Conservation (phyloP, 1,139 yeast genomes). For the Sugiyamaella neomexicana region DNA sequence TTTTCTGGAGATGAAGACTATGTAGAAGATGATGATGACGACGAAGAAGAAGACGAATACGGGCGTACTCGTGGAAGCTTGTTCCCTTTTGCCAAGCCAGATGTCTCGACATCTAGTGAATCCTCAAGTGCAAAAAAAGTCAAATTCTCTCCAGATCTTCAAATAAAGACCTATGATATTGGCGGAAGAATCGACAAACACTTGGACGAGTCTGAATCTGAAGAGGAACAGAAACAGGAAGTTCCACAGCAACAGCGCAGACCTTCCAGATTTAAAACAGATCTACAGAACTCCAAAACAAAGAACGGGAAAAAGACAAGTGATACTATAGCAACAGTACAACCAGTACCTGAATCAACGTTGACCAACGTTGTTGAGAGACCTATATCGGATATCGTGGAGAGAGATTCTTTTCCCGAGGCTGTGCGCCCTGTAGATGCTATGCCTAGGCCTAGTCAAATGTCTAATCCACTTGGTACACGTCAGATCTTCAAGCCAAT, state of each 20-base stretch:
- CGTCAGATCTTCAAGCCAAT: conserved; percentile 4
- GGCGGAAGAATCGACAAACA: conserved; percentile 14
- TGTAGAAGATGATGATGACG: conserved; percentile 39
- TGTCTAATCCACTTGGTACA: not conserved
- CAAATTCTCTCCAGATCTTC: conserved; percentile 38
- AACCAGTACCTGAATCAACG: conserved; percentile 20
- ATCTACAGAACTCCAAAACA: conserved; percentile 11
- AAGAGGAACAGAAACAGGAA: conserved; percentile 18
- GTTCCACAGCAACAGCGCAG: conserved; percentile 19
- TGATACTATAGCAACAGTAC: conserved; percentile 8
- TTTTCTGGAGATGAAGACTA: conserved; percentile 39
- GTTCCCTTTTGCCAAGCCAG: conserved; percentile 33
- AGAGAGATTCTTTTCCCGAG: not conserved
- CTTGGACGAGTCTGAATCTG: conserved; percentile 9
- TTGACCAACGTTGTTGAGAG: conserved; percentile 22
- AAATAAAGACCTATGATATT: conserved; percentile 39
- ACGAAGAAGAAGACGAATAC: conserved; percentile 42
- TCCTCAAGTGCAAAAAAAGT: conserved; percentile 30
- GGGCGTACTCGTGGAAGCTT: conserved; percentile 44
- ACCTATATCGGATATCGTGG: conserved; percentile 17
- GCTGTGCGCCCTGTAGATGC: no score
- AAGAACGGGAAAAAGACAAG: not conserved
- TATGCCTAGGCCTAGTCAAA: no score
- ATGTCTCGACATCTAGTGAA: conserved; percentile 3
- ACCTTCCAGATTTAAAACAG: conserved; percentile 39